Base-by-base conservation (phyloP, 345 rosid species). In the Gossypium longicalyx region DNA sequence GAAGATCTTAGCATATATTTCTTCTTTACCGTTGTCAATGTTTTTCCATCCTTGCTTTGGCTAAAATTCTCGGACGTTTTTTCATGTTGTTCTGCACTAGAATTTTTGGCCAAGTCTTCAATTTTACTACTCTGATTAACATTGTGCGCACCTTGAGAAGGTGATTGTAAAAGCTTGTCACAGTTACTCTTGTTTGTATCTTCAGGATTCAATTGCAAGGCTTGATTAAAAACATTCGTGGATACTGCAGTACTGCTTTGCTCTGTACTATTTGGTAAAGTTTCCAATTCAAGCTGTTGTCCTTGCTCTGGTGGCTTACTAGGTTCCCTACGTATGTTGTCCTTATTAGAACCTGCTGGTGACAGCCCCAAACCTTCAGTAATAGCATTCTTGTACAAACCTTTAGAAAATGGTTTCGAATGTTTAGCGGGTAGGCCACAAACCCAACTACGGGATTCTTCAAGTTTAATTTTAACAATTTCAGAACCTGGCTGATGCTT, bases 1-100 rank as follows among this genome's bases (percentile, higher is more conserved):
- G 67, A 77, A 57, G 81, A 83, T 79, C 87, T 82, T 77, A 78
- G 44, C 63, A 52, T 81, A 78, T 75, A 56, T 4, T 72, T 85
- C 61, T 83, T 84, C 73, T 71, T 86, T 60, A 78, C 56, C 62
- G 72, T 68, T 76, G 75, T 81, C 47, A 85, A 54, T 70, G 77
- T 78, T 78, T 54, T 77, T 75, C 76, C 84, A 52, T 53, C 83
- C 71, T 56, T 74, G 45, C 25, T 16, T 56, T 64, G 79, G 72
- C 78, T 71, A 38, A 78, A 58, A 70, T 73, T 44, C 56, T 77
- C 57, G 34, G 81, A 17, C 53, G 20, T 58, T 65, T 72, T 72
- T 56, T 69, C 78, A 48, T n/a, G 76, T 60, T 19, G 44, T 15
- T 74, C 74, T 12, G 11, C 65, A 70, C 62, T 23, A 12, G 61